Base-by-base conservation (phyloP, 106 monocot species). In the Dioscorea dumetorum region DNA sequence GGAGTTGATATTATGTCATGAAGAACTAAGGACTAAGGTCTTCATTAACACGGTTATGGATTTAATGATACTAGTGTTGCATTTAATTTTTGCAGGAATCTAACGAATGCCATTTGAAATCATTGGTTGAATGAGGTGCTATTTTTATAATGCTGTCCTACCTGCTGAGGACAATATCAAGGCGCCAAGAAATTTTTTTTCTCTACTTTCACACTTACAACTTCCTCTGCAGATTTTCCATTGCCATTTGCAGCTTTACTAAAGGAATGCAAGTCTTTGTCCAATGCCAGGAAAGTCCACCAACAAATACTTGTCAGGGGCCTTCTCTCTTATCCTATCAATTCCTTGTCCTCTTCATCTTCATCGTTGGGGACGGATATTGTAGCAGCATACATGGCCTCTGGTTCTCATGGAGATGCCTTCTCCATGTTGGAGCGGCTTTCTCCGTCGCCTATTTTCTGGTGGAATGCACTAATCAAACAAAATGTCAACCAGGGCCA, bases 401-500 rank as follows among this genome's bases (percentile, higher is more conserved):
- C 61, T 48, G 72, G 73, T 48, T 76, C 84, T 24, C 66, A 62
- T 2, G 10, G 24, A 31, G 79, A 84, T 32, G 88, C 90, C 22
- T 57, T 70, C 14, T 48, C 48, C 4, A 66, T 87, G 31, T 64
- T 90, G 63, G 84, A 86, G 67, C 59, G 41, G 18, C 73, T 82
- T 28, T 54, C 35, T 2, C 75, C 90, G 0, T 63, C 72, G 0
- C 87, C 90, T 4, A 68, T 80, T 8, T 76, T 67, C 11, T 80
- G 73, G 57, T 94, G 94, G 94, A 94, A 94, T 60, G 48, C 70
- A 31, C 73, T 90, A 48, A 79, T 94, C 49, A 71, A 69, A 61
- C 61, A 85, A 53, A 49, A 72, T 48, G 70, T 87, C 57, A 72
- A 73, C 21, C 22, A 73, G 0, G 84, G 87, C 64, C 75, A 48